These are phyloP conservation scores for Ceratocystiopsis minuta DNA, from an alignment of 2,329 filamentous ascomycete species.

Conservation along the genomic window DNA sequence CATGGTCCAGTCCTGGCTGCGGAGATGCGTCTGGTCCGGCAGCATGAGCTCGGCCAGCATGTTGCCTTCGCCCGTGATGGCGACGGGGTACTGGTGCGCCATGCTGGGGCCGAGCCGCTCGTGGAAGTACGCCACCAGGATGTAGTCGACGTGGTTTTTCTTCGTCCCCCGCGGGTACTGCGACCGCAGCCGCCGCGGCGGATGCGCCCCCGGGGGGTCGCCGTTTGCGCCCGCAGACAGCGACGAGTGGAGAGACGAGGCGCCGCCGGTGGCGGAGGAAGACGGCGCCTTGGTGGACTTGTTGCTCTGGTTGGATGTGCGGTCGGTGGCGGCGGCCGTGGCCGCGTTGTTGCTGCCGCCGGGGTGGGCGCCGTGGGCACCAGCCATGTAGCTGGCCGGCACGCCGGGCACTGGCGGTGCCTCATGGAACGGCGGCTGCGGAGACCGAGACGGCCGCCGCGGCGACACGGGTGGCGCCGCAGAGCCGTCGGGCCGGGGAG, in stretches of 20 bases:
- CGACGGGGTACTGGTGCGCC: constrained; percentile 92
- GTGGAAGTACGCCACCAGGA: constrained; percentile 91
- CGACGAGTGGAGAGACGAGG: constrained; percentile 40
- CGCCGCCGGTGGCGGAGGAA: constrained; percentile 34
- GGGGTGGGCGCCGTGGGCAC: too few relatives aligned
- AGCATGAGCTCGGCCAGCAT: constrained; percentile 98
- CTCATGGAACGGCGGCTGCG: constrained; percentile 26
- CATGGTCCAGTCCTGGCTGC: constrained; percentile 96
- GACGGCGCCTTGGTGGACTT: constrained; percentile 40
- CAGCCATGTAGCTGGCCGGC: too few relatives aligned
- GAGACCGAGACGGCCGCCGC: constrained; percentile 32
- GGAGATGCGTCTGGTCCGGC: constrained; percentile 85
- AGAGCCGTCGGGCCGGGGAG: constrained; percentile 29
- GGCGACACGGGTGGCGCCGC: constrained; percentile 35
- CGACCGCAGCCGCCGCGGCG: constrained; percentile 43
- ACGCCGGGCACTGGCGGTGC: constrained; percentile 33
- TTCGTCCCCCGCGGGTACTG: constrained; percentile 57
- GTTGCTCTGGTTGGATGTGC: constrained; percentile 38
- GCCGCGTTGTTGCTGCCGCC: constrained; percentile 18
- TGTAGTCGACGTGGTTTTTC: constrained; percentile 97
- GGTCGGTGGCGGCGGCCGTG: constrained; percentile 29
- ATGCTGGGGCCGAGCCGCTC: constrained; percentile 92
- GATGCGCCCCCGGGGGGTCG: constrained; percentile 24
- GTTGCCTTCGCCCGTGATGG: constrained; percentile 91
- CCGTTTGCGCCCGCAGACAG: constrained; percentile 23